These are phyloP conservation scores for Pythium brassicae DNA, from an alignment of 352 stramenopile genomes.

Conservation along the genomic window DNA sequence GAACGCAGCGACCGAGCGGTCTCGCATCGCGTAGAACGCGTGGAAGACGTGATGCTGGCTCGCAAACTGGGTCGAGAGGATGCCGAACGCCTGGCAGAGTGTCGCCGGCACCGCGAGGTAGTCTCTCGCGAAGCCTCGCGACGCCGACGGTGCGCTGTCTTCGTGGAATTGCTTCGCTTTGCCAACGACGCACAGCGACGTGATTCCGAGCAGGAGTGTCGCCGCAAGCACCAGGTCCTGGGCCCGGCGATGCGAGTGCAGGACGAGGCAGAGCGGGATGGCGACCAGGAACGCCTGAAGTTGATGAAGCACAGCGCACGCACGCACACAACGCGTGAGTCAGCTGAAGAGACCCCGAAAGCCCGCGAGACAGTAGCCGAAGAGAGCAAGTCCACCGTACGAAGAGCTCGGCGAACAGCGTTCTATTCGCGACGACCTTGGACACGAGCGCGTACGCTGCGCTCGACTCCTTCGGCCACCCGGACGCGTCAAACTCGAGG, in stretches of 20 bases:
- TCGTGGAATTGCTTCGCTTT: constrained; percentile 26
- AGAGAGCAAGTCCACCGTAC: constrained; percentile 18
- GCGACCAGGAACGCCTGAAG: constrained; percentile 28
- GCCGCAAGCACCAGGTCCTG: constrained; percentile 19
- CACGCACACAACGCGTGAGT: background rate
- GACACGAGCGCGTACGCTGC: constrained; percentile 11
- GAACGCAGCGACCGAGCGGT: constrained; percentile 34
- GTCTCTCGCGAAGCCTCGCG: constrained; percentile 29
- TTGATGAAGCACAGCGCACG: too few relatives aligned
- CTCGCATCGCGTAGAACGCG: constrained; percentile 34
- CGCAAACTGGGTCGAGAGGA: constrained; percentile 32
- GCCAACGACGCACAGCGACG: constrained; percentile 24
- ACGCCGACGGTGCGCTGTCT: constrained; percentile 15
- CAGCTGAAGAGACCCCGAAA: too few relatives aligned
- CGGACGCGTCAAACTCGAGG: constrained; percentile 27
- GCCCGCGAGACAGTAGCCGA: too few relatives aligned
- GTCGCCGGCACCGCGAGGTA: constrained; percentile 49
- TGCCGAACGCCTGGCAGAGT: constrained; percentile 40
- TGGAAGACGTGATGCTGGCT: constrained; percentile 58
- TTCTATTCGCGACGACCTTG: constrained; percentile 24
- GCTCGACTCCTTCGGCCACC: constrained; percentile 11
- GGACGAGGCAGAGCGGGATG: constrained; percentile 34
- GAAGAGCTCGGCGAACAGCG: constrained; percentile 31
- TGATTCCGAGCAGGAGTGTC: constrained; percentile 20
- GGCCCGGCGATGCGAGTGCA: constrained; percentile 27